phyloP scores from a whole-genome alignment of 441 rosid genomes.

The Pelargonium fulgidum region DNA sequence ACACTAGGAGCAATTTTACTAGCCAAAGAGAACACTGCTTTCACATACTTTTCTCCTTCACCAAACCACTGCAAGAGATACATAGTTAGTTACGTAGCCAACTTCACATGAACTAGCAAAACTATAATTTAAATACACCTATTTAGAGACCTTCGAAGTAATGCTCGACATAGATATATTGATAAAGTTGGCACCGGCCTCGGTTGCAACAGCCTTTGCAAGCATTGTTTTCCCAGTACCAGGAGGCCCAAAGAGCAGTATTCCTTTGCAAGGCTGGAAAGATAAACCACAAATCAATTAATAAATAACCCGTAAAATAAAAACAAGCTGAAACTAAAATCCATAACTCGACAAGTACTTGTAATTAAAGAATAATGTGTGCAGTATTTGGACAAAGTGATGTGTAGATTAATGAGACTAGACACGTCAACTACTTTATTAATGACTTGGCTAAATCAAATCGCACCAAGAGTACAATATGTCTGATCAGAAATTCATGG shows the following conservation, averaged over 20 bases:
- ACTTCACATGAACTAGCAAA: background rate
- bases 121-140: background rate
- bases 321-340: conserved; percentile 2
- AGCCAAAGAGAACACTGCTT: conserved; percentile 96
- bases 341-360: background rate
- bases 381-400: too few species aligned
- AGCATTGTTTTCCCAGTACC: conserved; percentile 99
- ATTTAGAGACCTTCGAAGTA: conserved; percentile 70
- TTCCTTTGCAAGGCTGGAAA: conserved; percentile 88
- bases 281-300: conserved; percentile 10
- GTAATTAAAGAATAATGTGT: too few species aligned
- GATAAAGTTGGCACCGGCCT: conserved; percentile 96
- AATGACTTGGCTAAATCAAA: too few species aligned
- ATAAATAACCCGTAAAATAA: conserved; percentile 7
- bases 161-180: conserved; percentile 99
- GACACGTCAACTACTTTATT: too few species aligned
- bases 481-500: too few species aligned
- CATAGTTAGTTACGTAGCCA: conserved; percentile 14
- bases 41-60: conserved; percentile 97
- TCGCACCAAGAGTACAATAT: too few species aligned
- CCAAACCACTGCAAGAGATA: conserved; percentile 92
- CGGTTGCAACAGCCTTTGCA: conserved; percentile 98
- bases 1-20: conserved; percentile 98
- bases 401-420: too few species aligned
- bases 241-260: conserved; percentile 96